Percentiles rank a stretch among this genome's conserved stretches.
These are phyloP conservation scores for Zymoseptoria ardabiliae DNA, from an alignment of 2,329 filamentous ascomycete genomes.

Conservation along the genomic window DNA sequence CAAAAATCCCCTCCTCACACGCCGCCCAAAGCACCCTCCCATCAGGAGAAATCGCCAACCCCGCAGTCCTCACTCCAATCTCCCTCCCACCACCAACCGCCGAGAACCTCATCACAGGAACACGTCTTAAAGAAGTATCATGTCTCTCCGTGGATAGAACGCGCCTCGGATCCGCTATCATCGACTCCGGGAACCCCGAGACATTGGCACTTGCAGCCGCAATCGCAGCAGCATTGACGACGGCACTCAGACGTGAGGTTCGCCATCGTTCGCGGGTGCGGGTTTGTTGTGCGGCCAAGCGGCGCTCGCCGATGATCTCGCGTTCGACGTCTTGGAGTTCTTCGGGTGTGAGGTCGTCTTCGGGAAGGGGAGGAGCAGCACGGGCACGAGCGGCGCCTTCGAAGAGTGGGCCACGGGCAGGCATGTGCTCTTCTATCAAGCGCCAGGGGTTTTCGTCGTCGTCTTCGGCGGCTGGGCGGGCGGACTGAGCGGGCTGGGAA, in stretches of 20 bases:
- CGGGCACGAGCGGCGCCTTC: slow-evolving; percentile 22
- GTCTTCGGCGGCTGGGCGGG: slow-evolving; percentile 18
- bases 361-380: slow-evolving; percentile 14
- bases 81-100: slow-evolving; percentile 16
- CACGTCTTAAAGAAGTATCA: slow-evolving; percentile 16
- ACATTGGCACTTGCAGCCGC: neutral
- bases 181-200: neutral
- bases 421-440: slow-evolving; percentile 41
- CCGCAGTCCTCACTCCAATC: slow-evolving; percentile 39
- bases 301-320: slow-evolving; percentile 13
- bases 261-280: slow-evolving; percentile 16
- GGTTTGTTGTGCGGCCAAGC: slow-evolving; percentile 10
- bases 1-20: slow-evolving; percentile 65
- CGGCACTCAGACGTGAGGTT: slow-evolving; percentile 5
- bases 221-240: neutral
- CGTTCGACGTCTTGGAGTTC: slow-evolving; percentile 5
- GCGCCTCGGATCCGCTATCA: neutral
- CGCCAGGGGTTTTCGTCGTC: slow-evolving; percentile 39
- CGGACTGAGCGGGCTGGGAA: neutral
- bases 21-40: slow-evolving; percentile 41
- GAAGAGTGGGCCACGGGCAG: slow-evolving; percentile 31
- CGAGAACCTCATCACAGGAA: slow-evolving; percentile 8
- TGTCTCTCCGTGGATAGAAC: slow-evolving; percentile 13
- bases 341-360: slow-evolving; percentile 8
- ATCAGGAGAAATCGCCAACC: slow-evolving; percentile 43